Evolutionary conservation across 1,284 basidiomycete species (phyloP), one percentile per base, ranked within the genome.

Genomic region (Fomitopsis pinicola): DNA sequence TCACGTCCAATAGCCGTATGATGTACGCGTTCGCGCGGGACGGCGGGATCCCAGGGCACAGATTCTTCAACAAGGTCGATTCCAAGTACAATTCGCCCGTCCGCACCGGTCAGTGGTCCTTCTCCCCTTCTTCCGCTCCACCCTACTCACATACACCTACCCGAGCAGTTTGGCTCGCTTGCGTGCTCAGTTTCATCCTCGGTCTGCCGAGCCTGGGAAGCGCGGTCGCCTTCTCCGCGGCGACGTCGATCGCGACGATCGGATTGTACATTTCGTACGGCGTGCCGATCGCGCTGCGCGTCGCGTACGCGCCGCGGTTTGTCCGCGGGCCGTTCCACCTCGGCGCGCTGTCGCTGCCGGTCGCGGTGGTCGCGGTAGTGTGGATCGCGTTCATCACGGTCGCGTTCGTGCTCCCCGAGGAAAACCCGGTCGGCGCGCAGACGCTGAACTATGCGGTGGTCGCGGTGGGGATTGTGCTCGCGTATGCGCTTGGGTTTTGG

Each of bases 1-100:
- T 92, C 44, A 91, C 89, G 0, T 86, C 85, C 0, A 92, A 91
- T 69, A 88, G 85, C 3, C 81, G 90, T 0, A 91, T 91, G 89
- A 89, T 89, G 85, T 91, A 86, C 69, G 86, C 88, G 0, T 91
- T 91, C 69, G 78, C 86, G 3, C 80, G 88, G 40, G 87, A 89
- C 68, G 85, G 86, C 1, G 87, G 82, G n/a, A 80, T 91, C 26
- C 88, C 88, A 0, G 86, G 85, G 8, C 82, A 84, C 62, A 78
- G 71, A 44, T 89, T 87, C 73, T 88, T 91, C 71, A 82, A 82
- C 66, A 80, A 85, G 60, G 88, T 92, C 42, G 82, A 83, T 71
- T 62, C 71, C 5, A 78, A 78, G 59, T 82, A 80, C 73, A 82
- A 79, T 66, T 86, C 84, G 1, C 89, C 89, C 1, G 80, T 89